Conservation (phyloP, 2,329 filamentous ascomycete genomes). For the Sclerotinia trifoliorum region DNA sequence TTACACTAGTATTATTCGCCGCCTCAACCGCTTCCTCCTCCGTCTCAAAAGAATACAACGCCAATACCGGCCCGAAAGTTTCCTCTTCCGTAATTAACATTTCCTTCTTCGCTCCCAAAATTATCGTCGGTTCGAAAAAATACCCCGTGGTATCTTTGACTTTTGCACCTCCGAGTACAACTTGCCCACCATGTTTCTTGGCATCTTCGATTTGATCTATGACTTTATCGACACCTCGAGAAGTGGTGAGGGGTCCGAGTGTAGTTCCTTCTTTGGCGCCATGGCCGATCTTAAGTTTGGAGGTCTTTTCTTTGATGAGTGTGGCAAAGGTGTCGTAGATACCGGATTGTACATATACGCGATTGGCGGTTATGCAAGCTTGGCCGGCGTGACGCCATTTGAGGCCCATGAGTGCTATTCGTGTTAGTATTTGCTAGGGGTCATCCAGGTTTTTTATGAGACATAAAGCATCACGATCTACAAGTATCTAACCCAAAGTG, state of each 20-base stretch:
- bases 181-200: slow-evolving; percentile 57
- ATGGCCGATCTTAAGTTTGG: slow-evolving; percentile 59
- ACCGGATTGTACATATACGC: slow-evolving; percentile 61
- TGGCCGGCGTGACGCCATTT: slow-evolving; percentile 62
- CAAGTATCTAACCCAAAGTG: too few species aligned
- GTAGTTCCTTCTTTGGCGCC: slow-evolving; percentile 56
- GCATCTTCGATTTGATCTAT: slow-evolving; percentile 63
- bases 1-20: slow-evolving; percentile 55
- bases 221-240: slow-evolving; percentile 56
- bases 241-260: slow-evolving; percentile 60
- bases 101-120: slow-evolving; percentile 56
- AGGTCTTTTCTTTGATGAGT: slow-evolving; percentile 52
- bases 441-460: too few species aligned
- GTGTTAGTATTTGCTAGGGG: neutral
- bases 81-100: slow-evolving; percentile 61
- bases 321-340: slow-evolving; percentile 62
- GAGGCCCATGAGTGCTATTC: slow-evolving; percentile 45
- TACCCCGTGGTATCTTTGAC: slow-evolving; percentile 54
- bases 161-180: slow-evolving; percentile 61
- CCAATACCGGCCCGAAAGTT: slow-evolving; percentile 63
- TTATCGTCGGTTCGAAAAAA: slow-evolving; percentile 69
- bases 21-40: slow-evolving; percentile 61
- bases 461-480: too few species aligned
- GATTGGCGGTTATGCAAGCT: slow-evolving; percentile 64
- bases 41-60: slow-evolving; percentile 62